Conservation (phyloP, 2,329 filamentous ascomycete species). For the Verticillium nonalfalfae region DNA sequence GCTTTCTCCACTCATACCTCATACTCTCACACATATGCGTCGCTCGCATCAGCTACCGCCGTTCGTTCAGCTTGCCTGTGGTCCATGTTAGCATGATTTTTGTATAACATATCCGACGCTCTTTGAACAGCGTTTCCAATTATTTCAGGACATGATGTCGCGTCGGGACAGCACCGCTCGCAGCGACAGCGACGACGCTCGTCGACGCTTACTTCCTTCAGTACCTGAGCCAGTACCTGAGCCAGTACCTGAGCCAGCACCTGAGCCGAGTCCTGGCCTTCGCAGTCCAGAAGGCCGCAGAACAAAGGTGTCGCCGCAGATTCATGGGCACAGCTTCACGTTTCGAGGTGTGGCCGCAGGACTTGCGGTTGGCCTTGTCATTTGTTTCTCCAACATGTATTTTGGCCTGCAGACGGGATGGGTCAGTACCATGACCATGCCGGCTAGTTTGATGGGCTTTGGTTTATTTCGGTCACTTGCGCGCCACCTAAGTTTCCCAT, state of each 20-base stretch:
- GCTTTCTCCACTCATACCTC: not conserved
- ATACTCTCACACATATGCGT: too few relatives aligned
- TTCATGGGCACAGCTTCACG: slow-evolving; percentile 68
- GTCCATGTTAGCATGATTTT: not conserved
- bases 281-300: not conserved
- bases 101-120: not conserved
- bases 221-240: not conserved
- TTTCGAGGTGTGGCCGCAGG: slow-evolving; percentile 73
- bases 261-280: not conserved
- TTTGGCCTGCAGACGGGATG: slow-evolving; percentile 86
- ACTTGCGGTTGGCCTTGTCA: slow-evolving; percentile 77
- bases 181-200: not conserved
- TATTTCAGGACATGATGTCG: not conserved
- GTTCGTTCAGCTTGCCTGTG: too few relatives aligned
- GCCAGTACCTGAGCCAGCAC: too few relatives aligned
- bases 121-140: not conserved
- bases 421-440: slow-evolving; percentile 87
- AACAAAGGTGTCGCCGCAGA: slow-evolving; percentile 7
- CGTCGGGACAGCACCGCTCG: not conserved
- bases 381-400: slow-evolving; percentile 97
- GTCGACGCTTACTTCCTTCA: not conserved
- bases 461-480: slow-evolving; percentile 82
- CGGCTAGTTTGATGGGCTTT: slow-evolving; percentile 87
- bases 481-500: slow-evolving; percentile 68
- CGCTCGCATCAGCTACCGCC: too few relatives aligned